These are phyloP conservation scores for Gyromitra esculenta DNA, from an alignment of 2,329 filamentous ascomycete genomes.

Conservation along the genomic window DNA sequence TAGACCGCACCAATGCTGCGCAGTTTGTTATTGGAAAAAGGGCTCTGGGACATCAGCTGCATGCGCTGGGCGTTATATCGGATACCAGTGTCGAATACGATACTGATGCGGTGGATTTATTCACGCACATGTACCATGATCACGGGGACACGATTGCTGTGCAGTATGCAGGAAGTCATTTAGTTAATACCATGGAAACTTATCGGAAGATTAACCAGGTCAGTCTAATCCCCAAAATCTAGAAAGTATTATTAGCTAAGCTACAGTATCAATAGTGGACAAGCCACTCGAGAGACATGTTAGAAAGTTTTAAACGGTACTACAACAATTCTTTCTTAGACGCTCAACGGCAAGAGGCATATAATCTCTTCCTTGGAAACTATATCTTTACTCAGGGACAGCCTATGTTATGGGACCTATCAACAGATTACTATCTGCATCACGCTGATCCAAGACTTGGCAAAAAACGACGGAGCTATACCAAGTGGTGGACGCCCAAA, in stretches of 20 bases:
- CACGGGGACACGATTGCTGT: conserved; percentile 98
- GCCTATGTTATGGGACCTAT: conserved; percentile 95
- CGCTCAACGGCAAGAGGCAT: conserved; percentile 96
- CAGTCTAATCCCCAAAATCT: neutral
- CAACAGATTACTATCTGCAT: conserved; percentile 95
- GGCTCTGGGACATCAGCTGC: conserved; percentile 88
- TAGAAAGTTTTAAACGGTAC: conserved; percentile 98
- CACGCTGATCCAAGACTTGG: conserved; percentile 78
- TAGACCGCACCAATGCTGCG: conserved; percentile 95
- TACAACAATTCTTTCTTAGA: conserved; percentile 99
- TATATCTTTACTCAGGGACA: conserved; percentile 88
- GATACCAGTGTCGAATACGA: conserved; percentile 86
- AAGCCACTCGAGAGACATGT: conserved; percentile 96
- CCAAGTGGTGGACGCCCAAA: conserved; percentile 84
- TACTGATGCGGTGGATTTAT: conserved; percentile 92
- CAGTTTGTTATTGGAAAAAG: conserved; percentile 98
- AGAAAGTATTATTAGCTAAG: neutral
- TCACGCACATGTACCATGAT: conserved; percentile 98
- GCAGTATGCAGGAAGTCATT: conserved; percentile 95
- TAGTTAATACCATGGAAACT: conserved; percentile 99
- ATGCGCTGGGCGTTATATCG: conserved; percentile 87
- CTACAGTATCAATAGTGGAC: conserved; percentile 71
- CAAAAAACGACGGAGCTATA: conserved; percentile 73
- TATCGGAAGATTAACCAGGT: conserved; percentile 95
- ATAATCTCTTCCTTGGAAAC: conserved; percentile 96